These are phyloP conservation scores for Hymenoscyphus fraxineus DNA, from an alignment of 2,329 filamentous ascomycete genomes.

Conservation along the genomic window DNA sequence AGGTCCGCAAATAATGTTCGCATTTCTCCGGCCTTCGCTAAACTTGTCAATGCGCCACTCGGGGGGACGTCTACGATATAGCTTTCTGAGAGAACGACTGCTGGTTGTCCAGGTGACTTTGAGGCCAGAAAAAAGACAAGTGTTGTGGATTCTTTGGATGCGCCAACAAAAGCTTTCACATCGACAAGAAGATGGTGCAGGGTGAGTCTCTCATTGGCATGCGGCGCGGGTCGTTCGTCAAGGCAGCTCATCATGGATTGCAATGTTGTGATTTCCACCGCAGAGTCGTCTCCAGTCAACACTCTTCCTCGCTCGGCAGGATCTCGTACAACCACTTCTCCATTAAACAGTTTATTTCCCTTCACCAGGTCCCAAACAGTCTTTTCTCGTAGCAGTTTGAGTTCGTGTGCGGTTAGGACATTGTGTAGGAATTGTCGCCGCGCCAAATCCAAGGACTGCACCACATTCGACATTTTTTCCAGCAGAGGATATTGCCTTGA, in stretches of 20 bases:
- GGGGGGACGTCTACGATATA: slow-evolving; percentile 76
- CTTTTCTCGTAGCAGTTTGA: slow-evolving; percentile 74
- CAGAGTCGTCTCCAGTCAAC: slow-evolving; percentile 86
- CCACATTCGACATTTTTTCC: slow-evolving; percentile 75
- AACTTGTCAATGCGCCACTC: slow-evolving; percentile 64
- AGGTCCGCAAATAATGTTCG: slow-evolving; percentile 87
- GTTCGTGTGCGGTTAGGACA: slow-evolving; percentile 83
- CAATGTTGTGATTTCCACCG: slow-evolving; percentile 82
- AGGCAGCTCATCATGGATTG: slow-evolving; percentile 96
- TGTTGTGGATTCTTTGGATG: slow-evolving; percentile 69
- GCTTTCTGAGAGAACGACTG: slow-evolving; percentile 73
- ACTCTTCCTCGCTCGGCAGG: slow-evolving; percentile 78
- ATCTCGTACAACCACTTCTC: slow-evolving; percentile 92
- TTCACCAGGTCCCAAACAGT: slow-evolving; percentile 94
- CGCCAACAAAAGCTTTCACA: slow-evolving; percentile 75
- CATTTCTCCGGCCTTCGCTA: slow-evolving; percentile 63
- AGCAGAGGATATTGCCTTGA: slow-evolving; percentile 76
- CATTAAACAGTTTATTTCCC: slow-evolving; percentile 90
- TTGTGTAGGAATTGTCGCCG: slow-evolving; percentile 90
- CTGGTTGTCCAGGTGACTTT: slow-evolving; percentile 59
- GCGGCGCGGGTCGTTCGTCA: slow-evolving; percentile 69
- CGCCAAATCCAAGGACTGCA: slow-evolving; percentile 77
- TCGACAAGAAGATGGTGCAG: slow-evolving; percentile 82
- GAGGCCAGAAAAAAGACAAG: slow-evolving; percentile 75
- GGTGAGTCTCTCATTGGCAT: slow-evolving; percentile 64